Base-by-base conservation (phyloP, 495 filamentous ascomycete species). In the Acidomyces sp. region DNA sequence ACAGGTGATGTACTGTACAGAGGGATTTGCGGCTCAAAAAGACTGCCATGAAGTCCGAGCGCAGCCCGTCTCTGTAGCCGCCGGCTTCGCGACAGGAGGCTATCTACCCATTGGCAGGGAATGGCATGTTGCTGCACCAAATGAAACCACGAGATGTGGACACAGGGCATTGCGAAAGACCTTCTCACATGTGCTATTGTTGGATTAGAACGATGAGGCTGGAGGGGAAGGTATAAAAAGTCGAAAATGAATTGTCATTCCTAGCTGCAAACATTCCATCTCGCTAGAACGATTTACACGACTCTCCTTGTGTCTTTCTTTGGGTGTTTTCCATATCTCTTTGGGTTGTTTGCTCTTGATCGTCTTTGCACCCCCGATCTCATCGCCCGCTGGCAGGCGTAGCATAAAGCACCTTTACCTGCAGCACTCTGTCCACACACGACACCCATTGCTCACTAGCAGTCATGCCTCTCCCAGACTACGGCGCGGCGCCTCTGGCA, bases 401-500 rank as follows among this genome's bases (percentile, higher is more conserved):
- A 6, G 22, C 28, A 2, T 25, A 38, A 25, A 16, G 28, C 36
- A 23, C 16, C n/a, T n/a, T n/a, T n/a, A n/a, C n/a, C n/a, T n/a
- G 3, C 4, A 3, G 23, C 34, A 36, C 12, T 2, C 2, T 24
- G 2, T 15, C 21, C n/a, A 12, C 12, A 33, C 22, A 42, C 39
- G n/a, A 23, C 15, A 37, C 11, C 30, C 6, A 6, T 42, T 25
- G 9, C 17, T 39, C 42, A 44, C 11, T 19, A 18, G 36, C 53
- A 66, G 39, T n/a, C 13, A 71, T 71, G 68, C 59, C 63, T 52
- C 52, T 62, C 53, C 61, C 68, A 55, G 45, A 62, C 48, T 70
- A 84, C 53, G 85, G 87, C 50, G 82, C 79, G 51, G 51, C 55
- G 38, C 59, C 59, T 31, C 65, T 93, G 33, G 83, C 82, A 48